Conservation (phyloP, 805 yeast species). For the Brettanomyces bruxellensis region DNA sequence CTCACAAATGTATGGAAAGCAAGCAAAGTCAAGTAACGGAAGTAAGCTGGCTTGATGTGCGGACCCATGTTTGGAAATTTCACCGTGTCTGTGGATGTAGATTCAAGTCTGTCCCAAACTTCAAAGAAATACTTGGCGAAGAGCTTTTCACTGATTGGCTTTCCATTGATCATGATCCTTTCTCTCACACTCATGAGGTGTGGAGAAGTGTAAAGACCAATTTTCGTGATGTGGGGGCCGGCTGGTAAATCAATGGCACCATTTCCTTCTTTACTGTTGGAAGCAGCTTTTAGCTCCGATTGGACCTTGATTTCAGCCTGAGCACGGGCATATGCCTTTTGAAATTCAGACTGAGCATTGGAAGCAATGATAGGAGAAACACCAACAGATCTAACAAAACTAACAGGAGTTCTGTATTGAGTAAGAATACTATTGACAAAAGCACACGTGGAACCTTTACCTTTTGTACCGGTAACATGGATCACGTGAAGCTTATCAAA, state of each 20-base stretch:
- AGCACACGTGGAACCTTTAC: constrained; percentile 97
- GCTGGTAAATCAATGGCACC: neutral
- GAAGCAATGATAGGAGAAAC: neutral
- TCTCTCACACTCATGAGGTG: constrained; percentile 91
- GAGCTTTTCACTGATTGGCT: constrained; percentile 69
- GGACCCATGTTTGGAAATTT: constrained; percentile 67
- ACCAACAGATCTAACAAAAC: neutral
- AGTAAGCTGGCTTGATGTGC: constrained; percentile 82
- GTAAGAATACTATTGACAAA: constrained; percentile 73
- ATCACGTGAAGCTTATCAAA: constrained; percentile 69
- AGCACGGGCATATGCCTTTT: neutral
- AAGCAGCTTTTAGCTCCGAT: neutral
- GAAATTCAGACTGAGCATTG: no score
- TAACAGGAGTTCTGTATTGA: constrained; percentile 41
- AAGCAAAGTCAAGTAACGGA: constrained; percentile 79
- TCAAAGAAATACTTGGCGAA: constrained; percentile 90
- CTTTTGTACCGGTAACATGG: constrained; percentile 97
- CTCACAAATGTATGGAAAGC: constrained; percentile 85
- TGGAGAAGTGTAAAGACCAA: constrained; percentile 95
- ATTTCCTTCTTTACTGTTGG: neutral
- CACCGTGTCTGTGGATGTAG: constrained; percentile 41
- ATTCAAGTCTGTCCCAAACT: constrained; percentile 73
- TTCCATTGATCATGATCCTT: constrained; percentile 79
- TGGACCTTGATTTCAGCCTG: neutral
- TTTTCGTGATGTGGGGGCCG: constrained; percentile 34